Evolutionary conservation across 2,329 filamentous ascomycete species (phyloP), one percentile per base, ranked within the genome.

Genomic region (Fusarium sp.): DNA sequence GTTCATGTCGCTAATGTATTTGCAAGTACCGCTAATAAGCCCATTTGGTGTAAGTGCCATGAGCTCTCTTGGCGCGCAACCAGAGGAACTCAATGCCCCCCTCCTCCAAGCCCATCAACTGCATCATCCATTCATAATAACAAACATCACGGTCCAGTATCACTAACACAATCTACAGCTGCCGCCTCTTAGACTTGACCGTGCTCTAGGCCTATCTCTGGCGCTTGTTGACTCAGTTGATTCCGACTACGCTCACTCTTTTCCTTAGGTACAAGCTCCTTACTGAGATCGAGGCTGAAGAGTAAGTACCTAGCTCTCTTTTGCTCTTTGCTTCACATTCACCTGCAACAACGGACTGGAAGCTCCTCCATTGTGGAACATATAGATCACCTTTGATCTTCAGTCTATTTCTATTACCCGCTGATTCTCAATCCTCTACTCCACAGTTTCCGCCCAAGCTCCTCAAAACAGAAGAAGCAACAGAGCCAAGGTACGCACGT

Each of bases 11-110:
- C n/a, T 36, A 20, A 56, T 46, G 65, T 68, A 64, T 12, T 22
- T n/a, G 7, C 13, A 63, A 55, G 65, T 68, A 68, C 38, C 14
- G 6, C 14, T 15, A 25, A 38, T 46, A 36, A 41, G 36, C 56
- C 65, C 36, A 62, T 68, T 62, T 45, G 45, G 70, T 71, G 67
- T 75, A 72, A 75, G 74, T 73, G 66, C 55, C 41, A 41, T 38
- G 50, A 45, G 63, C 36, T 60, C 66, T 73, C 70, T 72, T 73
- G 61, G 70, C 70, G 52, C 36, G 53, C 63, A 46, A 71, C 49
- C 29, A 42, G 47, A 53, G 58, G 57, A 60, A 63, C 68, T 52
- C 50, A 64, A 52, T 58, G 50, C 27, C 59, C 57, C 50, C 65
- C 63, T 58, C 50, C 63, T 68, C 53, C 65, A 53, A 56, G 63